A percentile compares a stretch with the other conserved stretches of the same genome.
Evolutionary conservation across 148 eudicot species (phyloP).

Genomic region (Chenopodium suecicum): DNA sequence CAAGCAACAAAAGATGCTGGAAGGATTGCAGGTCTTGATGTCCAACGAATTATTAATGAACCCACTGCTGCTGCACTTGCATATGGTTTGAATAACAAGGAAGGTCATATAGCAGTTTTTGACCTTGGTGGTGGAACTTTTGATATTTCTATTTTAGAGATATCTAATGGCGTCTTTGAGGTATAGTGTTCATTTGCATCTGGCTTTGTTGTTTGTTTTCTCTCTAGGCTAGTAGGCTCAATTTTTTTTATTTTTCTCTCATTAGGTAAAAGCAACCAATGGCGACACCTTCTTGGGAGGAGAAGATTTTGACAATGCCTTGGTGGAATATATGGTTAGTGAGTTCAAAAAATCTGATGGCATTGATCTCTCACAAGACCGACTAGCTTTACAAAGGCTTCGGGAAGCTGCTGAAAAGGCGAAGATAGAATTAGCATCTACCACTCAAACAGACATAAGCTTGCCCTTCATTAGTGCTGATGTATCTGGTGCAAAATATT

Average conservation of each 20-base stretch:
- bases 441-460: conserved; percentile 39
- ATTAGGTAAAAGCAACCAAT: conserved; percentile 41
- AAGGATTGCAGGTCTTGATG: conserved; percentile 51
- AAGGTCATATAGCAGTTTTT: conserved; percentile 53
- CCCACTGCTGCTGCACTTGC: conserved; percentile 71
- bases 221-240: background rate
- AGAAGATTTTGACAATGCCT: conserved; percentile 41
- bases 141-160: conserved; percentile 59
- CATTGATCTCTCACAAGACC: conserved; percentile 43
- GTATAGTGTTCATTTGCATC: conserved; percentile 15
- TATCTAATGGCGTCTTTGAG: conserved; percentile 62
- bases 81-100: conserved; percentile 54
- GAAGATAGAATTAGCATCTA: conserved; percentile 45
- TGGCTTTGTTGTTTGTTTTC: background rate
- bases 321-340: conserved; percentile 36
- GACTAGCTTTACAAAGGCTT: conserved; percentile 41
- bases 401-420: conserved; percentile 55
- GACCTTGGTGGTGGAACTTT: conserved; percentile 67
- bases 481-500: conserved; percentile 39
- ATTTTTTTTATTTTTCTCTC: background rate
- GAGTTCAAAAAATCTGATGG: conserved; percentile 41
- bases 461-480: conserved; percentile 45
- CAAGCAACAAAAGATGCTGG: conserved; percentile 71
- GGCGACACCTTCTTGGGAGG: conserved; percentile 50
- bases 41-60: conserved; percentile 51